Base-by-base conservation (phyloP, 1,139 yeast species). In the Wickerhamomyces sp. region DNA sequence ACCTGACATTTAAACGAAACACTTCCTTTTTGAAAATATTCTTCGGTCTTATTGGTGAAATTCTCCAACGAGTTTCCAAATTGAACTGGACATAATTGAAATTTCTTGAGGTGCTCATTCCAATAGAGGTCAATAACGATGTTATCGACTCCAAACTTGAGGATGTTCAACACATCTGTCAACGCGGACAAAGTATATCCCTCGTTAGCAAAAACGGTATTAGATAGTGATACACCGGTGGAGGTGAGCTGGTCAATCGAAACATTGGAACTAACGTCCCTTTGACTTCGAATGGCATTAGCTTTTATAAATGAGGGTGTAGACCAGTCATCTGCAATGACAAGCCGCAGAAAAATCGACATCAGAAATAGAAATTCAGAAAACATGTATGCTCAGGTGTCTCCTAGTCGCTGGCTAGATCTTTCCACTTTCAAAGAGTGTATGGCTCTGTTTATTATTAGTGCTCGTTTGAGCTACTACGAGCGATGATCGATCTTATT, bases 31-130 rank as follows among this genome's bases (percentile, higher is more conserved):
- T 10, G 39, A 18, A 41, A 45, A 27, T 27, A 37, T 11, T 13
- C 15, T 2, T 45, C 39, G 7, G 40, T 31, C 34, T 38, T 41
- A 7, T 38, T 43, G 23, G 39, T 32, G 23, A 42, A 39, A 4
- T 44, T 45, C 2, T 31, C 23, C 4, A 37, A 9, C 15, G 36
- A 29, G 10, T 45, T 45, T 7, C 39, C 43, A 29, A 52, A 52
- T 2, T 52, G 44, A 6, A 69, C 73, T 0, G 93, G 93, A 58
- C 95, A 86, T n/a, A 86, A 59, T 55, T 83, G 87, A 82, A 95
- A 83, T 47, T 64, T 67, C 37, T 60, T 54, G 9, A 69, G 65
- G 31, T 63, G 62, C 46, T 76, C 76, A 59, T 81, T 81, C 78
- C 84, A 83, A 63, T 82, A 87, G 15, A 87, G 55, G 59, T 89